Evolutionary conservation across 208 protist genomes (phyloP), one percentile per base, ranked within the genome.

Genomic region (Leishmania guyanensis): DNA sequence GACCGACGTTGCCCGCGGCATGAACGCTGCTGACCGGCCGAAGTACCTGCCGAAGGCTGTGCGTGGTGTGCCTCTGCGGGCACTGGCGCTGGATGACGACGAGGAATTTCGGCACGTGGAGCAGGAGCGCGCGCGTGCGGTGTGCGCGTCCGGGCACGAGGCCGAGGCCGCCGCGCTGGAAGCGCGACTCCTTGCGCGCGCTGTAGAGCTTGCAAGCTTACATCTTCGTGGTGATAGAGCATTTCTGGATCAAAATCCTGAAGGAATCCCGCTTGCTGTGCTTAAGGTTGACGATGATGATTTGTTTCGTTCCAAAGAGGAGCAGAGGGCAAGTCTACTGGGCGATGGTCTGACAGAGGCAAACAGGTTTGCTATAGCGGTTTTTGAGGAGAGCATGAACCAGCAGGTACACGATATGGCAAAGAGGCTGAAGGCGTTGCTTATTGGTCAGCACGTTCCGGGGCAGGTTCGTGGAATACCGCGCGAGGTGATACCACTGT

Each of bases 331-430:
- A 0, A 62, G 83, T 46, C 82, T 88, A n/a, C 75, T 83, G 51
- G 88, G 69, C 43, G 77, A 87, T 46, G 81, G 82, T 39, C 74
- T 86, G 56, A 62, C 78, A 12, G 83, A 50, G 43, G 83, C 88
- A 14, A 85, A 84, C 46, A 56, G 53, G 36, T 53, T 77, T 60
- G 83, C 79, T 1, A 84, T 94, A 43, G 48, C 36, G 5, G 80
- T 83, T 0, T 81, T 94, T 3, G 86, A 92, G 78, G 85, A 90
- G 50, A 81, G 83, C 70, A 89, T 94, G 87, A 91, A 93, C 73
- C 66, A 80, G 22, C 88, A 87, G 66, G 86, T 83, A 20, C 86
- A 88, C 73, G 75, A 85, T 22, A 70, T 84, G 65, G 85, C 91
- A 8, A 89, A 83, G 69, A 70, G 87, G 46, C 54, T 92, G 51